Evolutionary conservation across 257 asterid genomes (phyloP).

Genomic region (Fraxinus anomala): DNA sequence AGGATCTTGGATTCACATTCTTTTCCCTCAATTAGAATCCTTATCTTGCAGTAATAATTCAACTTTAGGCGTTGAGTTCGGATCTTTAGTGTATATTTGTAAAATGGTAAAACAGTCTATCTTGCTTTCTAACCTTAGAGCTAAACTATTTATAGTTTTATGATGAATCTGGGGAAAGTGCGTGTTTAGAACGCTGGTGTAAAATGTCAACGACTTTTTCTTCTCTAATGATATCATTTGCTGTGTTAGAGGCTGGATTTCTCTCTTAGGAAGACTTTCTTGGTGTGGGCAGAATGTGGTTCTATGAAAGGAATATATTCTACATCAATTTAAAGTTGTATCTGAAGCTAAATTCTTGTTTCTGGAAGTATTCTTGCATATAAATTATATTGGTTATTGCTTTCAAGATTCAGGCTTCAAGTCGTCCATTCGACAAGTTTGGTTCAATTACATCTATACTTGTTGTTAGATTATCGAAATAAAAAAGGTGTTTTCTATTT

Average conservation of each 20-base stretch:
- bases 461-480: background rate
- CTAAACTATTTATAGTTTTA: background rate
- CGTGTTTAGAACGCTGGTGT: too few relatives aligned
- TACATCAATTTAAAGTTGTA: background rate
- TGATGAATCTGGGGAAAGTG: background rate
- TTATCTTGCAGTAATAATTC: background rate
- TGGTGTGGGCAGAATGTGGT: background rate
- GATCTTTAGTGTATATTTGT: background rate
- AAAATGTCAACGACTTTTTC: too few relatives aligned
- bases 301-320: background rate
- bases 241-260: background rate
- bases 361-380: background rate
- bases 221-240: too few relatives aligned
- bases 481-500: too few relatives aligned
- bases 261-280: background rate
- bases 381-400: background rate
- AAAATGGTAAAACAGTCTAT: background rate
- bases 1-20: background rate
- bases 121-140: background rate
- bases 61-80: background rate
- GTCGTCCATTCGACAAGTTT: background rate
- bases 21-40: background rate
- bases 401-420: background rate
- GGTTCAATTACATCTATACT: background rate
- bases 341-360: background rate